Percentiles rank a stretch among this genome's conserved stretches.
Evolutionary conservation across 305 asterid genomes (phyloP).

Genomic region (Solanum hybrid): DNA sequence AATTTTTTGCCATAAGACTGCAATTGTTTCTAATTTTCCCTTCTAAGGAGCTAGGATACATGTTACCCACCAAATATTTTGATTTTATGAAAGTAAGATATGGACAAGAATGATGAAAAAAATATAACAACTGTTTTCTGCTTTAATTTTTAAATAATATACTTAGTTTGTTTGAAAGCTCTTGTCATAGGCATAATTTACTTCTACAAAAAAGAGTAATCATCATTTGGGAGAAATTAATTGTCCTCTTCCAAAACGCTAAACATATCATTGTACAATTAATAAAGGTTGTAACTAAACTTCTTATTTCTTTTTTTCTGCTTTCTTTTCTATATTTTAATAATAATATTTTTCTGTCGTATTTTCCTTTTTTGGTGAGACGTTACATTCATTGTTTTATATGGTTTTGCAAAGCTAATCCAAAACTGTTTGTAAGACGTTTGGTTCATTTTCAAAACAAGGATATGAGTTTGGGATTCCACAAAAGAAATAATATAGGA

Average conservation of each 20-base stretch:
- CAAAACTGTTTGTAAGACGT: background rate
- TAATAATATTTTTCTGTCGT: background rate
- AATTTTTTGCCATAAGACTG: background rate
- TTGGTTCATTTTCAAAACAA: background rate
- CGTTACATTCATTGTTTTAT: background rate
- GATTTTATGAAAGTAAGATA: background rate
- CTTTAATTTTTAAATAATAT: background rate
- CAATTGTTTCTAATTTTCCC: background rate
- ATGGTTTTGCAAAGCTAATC: background rate
- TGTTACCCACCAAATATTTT: background rate
- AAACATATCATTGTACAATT: background rate
- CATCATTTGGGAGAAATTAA: background rate
- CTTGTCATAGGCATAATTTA: background rate
- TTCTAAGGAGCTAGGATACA: background rate
- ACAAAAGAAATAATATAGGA: background rate
- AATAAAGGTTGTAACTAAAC: background rate
- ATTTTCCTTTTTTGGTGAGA: background rate
- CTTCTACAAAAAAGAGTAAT: background rate
- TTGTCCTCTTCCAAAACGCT: background rate
- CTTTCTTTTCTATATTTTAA: background rate
- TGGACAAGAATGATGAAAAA: background rate
- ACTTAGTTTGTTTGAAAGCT: background rate
- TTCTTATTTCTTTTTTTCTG: background rate
- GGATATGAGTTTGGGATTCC: background rate
- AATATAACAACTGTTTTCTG: background rate